Conservation (phyloP, 768 basidiomycete species). For the Phaffia tasmanica region DNA sequence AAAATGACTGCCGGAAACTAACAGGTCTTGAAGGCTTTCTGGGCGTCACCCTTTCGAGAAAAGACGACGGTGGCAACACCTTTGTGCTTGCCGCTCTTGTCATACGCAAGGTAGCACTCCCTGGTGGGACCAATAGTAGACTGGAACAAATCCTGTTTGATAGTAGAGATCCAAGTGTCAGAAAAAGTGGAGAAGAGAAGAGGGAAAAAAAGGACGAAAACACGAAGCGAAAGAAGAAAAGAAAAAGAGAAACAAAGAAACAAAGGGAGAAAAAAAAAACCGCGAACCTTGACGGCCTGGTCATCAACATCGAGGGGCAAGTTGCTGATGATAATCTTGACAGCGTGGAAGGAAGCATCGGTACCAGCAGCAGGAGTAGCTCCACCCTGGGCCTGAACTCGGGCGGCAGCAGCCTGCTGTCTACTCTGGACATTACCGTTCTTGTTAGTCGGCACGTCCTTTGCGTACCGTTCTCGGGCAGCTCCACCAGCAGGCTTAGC, state of each 20-base stretch:
- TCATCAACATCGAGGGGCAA: conserved; percentile 89
- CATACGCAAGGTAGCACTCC: conserved; percentile 75
- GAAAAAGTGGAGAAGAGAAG: background rate
- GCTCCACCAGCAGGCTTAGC: conserved; percentile 1
- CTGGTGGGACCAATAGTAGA: conserved; percentile 78
- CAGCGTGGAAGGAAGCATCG: conserved; percentile 41
- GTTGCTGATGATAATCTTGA: conserved; percentile 94
- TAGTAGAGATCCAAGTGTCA: conserved; percentile 15
- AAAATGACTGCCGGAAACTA: conserved; percentile 17
- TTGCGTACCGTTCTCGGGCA: conserved; percentile 25
- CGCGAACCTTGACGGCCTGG: conserved; percentile 73
- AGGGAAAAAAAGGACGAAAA: background rate
- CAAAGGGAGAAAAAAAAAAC: background rate
- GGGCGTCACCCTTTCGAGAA: conserved; percentile 72
- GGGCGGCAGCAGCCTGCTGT: conserved; percentile 35
- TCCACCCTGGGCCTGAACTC: conserved; percentile 34
- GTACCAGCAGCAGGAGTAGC: conserved; percentile 28
- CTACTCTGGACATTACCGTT: background rate
- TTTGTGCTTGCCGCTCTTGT: conserved; percentile 73
- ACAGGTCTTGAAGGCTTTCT: conserved; percentile 77
- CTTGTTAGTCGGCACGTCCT: conserved; percentile 12
- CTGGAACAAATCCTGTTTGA: conserved; percentile 72
- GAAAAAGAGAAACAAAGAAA: background rate
- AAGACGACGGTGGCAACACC: conserved; percentile 82
- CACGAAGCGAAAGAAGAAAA: background rate